phyloP scores from a whole-genome alignment of 2,329 filamentous ascomycete genomes.

The Fonsecaea nubica region DNA sequence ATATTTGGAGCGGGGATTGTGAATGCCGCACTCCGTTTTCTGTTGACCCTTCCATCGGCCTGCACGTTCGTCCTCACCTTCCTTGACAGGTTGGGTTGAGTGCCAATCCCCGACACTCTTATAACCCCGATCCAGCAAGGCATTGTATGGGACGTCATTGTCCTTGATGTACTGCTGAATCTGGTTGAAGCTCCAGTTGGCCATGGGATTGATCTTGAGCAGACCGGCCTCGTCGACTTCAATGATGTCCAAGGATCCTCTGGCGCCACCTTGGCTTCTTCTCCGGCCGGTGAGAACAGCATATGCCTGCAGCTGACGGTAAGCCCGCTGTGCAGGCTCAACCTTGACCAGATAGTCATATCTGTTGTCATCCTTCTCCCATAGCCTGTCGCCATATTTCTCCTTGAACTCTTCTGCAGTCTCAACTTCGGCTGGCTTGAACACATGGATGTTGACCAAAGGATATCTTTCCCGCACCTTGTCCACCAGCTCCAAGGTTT shows the following conservation, averaged over 20 bases:
- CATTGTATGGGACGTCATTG: constrained; percentile 92
- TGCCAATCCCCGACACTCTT: constrained; percentile 99
- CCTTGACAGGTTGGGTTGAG: constrained; percentile 86
- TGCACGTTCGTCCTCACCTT: constrained; percentile 92
- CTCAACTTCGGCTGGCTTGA: constrained; percentile 79
- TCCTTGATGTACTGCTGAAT: constrained; percentile 86
- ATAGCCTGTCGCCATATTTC: constrained; percentile 81
- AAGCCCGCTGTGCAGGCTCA: constrained; percentile 91
- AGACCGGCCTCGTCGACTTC: constrained; percentile 90
- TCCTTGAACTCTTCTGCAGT: constrained; percentile 78
- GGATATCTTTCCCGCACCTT: constrained; percentile 78
- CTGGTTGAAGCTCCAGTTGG: constrained; percentile 90
- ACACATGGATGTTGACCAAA: constrained; percentile 81
- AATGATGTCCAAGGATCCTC: constrained; percentile 86
- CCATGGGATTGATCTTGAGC: constrained; percentile 96
- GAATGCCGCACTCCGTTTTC: constrained; percentile 98
- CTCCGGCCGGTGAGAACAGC: constrained; percentile 92
- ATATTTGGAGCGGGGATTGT: constrained; percentile 96
- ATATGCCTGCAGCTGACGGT: constrained; percentile 82
- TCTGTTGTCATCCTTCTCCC: constrained; percentile 82
- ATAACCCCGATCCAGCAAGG: constrained; percentile 89
- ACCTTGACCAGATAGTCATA: constrained; percentile 99
- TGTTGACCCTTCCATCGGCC: constrained; percentile 94
- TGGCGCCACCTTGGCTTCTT: constrained; percentile 89
- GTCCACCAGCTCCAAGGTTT: constrained; percentile 76